Evolutionary conservation across 176 grass and related monocot species (phyloP).

Genomic region (Juncus effusus): DNA sequence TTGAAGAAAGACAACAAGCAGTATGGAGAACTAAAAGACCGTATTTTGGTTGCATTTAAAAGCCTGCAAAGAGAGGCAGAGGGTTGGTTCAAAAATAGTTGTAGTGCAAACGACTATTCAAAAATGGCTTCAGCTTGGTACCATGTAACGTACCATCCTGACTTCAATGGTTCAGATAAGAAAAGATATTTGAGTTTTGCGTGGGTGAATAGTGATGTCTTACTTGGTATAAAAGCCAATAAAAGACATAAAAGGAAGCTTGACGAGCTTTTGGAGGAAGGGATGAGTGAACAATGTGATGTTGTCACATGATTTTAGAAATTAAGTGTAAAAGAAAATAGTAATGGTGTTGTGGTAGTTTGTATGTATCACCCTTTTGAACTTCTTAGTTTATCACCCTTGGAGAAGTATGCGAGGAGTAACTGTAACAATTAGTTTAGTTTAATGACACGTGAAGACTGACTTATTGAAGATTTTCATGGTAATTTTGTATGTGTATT

Average conservation of each 20-base stretch:
- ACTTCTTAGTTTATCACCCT: no score
- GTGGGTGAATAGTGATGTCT: conserved; percentile 53
- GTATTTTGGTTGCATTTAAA: conserved; percentile 56
- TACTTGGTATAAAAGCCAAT: conserved; percentile 55
- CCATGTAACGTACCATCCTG: conserved; percentile 66
- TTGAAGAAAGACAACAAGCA: conserved; percentile 69
- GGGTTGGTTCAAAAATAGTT: conserved; percentile 42
- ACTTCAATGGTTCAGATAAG: conserved; percentile 10
- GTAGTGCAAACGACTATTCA: conserved; percentile 14
- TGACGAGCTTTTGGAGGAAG: conserved; percentile 16
- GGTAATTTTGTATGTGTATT: no score
- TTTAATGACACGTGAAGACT: no score
- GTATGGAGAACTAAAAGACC: conserved; percentile 87
- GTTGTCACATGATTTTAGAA: not conserved
- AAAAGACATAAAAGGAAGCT: conserved; percentile 25
- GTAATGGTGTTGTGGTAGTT: not conserved
- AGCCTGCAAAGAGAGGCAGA: conserved; percentile 49
- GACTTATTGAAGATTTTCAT: no score
- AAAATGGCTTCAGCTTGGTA: conserved; percentile 90
- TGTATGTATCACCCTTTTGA: conserved; percentile 5
- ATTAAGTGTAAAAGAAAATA: not conserved
- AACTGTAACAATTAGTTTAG: no score
- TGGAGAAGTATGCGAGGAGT: no score
- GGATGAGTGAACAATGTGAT: conserved; percentile 5
- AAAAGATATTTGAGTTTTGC: conserved; percentile 74